phyloP scores from a whole-genome alignment of 768 basidiomycete genomes.

The Pleurotus sapidus region DNA sequence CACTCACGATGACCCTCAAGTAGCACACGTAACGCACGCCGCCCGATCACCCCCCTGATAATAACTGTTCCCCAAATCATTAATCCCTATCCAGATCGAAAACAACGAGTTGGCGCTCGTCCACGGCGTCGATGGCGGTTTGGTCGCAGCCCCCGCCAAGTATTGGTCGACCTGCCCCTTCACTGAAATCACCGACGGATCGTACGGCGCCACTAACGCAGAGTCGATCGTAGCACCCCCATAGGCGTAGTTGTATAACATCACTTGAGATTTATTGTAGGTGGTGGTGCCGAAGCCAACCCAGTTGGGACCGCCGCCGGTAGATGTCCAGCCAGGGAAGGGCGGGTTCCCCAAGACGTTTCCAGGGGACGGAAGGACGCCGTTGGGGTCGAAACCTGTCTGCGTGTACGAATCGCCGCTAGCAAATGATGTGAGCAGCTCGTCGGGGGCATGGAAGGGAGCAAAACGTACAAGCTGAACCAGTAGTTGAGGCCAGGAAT shows the following conservation, averaged over 20 bases:
- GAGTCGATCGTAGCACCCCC: slow-evolving; percentile 66
- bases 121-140: slow-evolving; percentile 55
- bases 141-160: slow-evolving; percentile 39
- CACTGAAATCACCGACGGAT: slow-evolving; percentile 49
- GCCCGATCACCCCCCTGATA: slow-evolving; percentile 43
- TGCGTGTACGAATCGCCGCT: slow-evolving; percentile 62
- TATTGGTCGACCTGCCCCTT: slow-evolving; percentile 65
- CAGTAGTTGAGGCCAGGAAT: slow-evolving; percentile 37
- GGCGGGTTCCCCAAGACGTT: slow-evolving; percentile 55
- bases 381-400: slow-evolving; percentile 44
- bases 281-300: slow-evolving; percentile 49
- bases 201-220: slow-evolving; percentile 50
- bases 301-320: slow-evolving; percentile 61
- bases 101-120: slow-evolving; percentile 55
- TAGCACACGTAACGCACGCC: slow-evolving; percentile 32
- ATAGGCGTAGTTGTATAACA: slow-evolving; percentile 66
- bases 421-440: neutral
- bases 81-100: slow-evolving; percentile 69
- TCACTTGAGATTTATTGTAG: slow-evolving; percentile 50
- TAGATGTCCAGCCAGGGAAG: slow-evolving; percentile 51
- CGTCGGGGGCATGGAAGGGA: no score
- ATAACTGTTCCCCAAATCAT: slow-evolving; percentile 62
- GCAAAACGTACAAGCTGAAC: slow-evolving; percentile 50
- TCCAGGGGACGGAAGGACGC: slow-evolving; percentile 36
- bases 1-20: neutral